Conservation (phyloP, 2,329 filamentous ascomycete species). For the Neobulgaria alba region DNA sequence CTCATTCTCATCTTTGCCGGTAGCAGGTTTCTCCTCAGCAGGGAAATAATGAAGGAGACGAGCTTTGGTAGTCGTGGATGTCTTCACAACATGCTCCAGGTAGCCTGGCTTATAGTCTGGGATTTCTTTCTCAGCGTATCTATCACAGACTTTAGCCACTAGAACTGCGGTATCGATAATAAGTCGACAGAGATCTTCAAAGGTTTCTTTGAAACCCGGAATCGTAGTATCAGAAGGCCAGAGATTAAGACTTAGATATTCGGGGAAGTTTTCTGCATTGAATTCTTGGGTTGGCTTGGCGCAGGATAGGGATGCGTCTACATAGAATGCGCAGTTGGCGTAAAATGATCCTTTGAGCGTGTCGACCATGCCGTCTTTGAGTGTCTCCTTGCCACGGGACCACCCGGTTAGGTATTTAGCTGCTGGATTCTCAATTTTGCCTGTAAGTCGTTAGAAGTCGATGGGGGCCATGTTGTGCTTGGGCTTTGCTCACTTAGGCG, state of each 20-base stretch:
- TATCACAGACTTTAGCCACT: slow-evolving; percentile 84
- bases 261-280: slow-evolving; percentile 59
- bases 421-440: slow-evolving; percentile 48
- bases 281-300: slow-evolving; percentile 52
- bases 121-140: slow-evolving; percentile 73
- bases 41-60: slow-evolving; percentile 91
- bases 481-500: slow-evolving; percentile 53
- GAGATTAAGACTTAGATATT: slow-evolving; percentile 83
- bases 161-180: slow-evolving; percentile 86
- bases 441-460: slow-evolving; percentile 27
- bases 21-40: slow-evolving; percentile 30
- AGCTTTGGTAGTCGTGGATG: slow-evolving; percentile 83
- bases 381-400: slow-evolving; percentile 75
- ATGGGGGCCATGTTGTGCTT: background rate
- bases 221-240: slow-evolving; percentile 68
- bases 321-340: slow-evolving; percentile 73
- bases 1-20: slow-evolving; percentile 38
- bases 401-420: slow-evolving; percentile 64
- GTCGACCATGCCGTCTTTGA: slow-evolving; percentile 69
- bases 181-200: slow-evolving; percentile 69
- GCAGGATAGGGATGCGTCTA: slow-evolving; percentile 52
- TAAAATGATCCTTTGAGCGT: slow-evolving; percentile 79
- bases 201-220: slow-evolving; percentile 64
- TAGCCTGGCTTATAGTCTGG: slow-evolving; percentile 68
- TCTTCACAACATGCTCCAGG: slow-evolving; percentile 77